A percentile compares a stretch with the other conserved stretches of the same genome.
These are phyloP conservation scores for Daldinia vernicosa DNA, from an alignment of 495 filamentous ascomycete genomes.

Conservation along the genomic window DNA sequence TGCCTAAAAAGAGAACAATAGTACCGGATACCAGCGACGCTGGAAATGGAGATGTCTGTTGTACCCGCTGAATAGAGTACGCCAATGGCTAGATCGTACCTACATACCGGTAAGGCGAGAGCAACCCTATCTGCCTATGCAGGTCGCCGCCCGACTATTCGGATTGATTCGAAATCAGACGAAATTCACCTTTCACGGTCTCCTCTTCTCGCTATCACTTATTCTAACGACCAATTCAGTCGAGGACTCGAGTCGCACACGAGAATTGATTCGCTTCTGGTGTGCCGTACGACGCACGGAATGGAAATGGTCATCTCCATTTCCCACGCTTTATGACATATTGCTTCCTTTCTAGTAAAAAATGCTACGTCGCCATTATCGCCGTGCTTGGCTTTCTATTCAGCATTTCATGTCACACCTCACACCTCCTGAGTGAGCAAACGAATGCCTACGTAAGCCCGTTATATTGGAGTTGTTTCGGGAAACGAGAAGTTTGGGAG, in stretches of 20 bases:
- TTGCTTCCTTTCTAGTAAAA: slow-evolving; percentile 8
- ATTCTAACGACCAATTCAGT: background rate
- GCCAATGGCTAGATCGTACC: slow-evolving; percentile 28
- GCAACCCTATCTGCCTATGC: slow-evolving; percentile 18
- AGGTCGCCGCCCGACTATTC: slow-evolving; percentile 32
- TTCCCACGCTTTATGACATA: slow-evolving; percentile 21
- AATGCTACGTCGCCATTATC: slow-evolving; percentile 3
- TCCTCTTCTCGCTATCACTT: slow-evolving; percentile 15
- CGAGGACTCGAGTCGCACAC: slow-evolving; percentile 12
- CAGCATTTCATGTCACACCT: slow-evolving; percentile 26
- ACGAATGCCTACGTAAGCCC: slow-evolving; percentile 37
- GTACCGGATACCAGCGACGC: slow-evolving; percentile 6
- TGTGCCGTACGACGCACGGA: slow-evolving; percentile 1
- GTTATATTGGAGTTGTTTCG: slow-evolving; percentile 39
- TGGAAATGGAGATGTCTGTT: slow-evolving; percentile 13
- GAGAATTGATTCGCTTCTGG: slow-evolving; percentile 24
- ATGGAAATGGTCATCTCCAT: slow-evolving; percentile 3
- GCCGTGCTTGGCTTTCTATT: slow-evolving; percentile 14
- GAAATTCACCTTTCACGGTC: slow-evolving; percentile 1
- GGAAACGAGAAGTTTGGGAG: slow-evolving; percentile 31
- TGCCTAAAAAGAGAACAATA: slow-evolving; percentile 11
- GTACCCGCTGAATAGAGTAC: slow-evolving; percentile 37
- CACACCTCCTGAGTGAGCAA: slow-evolving; percentile 24
- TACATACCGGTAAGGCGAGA: slow-evolving; percentile 21
- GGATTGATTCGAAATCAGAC: slow-evolving; percentile 26